These are phyloP conservation scores for Tulasnella sp. DNA, from an alignment of 768 basidiomycete genomes.

Conservation along the genomic window DNA sequence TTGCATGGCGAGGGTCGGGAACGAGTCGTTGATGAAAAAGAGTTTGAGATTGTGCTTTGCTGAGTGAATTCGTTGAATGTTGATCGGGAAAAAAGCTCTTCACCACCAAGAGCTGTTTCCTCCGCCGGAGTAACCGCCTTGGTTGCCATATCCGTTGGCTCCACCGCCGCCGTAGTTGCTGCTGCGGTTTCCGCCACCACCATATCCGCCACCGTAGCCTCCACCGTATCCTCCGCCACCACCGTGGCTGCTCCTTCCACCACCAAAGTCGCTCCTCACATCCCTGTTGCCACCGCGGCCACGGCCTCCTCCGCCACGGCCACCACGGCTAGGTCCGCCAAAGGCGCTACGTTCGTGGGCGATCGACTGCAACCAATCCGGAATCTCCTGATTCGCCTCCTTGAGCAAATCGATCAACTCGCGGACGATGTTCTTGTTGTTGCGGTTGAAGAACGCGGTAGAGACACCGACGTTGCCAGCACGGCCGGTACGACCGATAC, in stretches of 20 bases:
- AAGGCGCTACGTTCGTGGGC: conserved; percentile 57
- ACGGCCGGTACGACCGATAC: conserved; percentile 96
- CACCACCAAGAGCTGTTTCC: conserved; percentile 48
- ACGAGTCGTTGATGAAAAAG: neutral
- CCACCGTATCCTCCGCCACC: conserved; percentile 27
- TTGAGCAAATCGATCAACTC: conserved; percentile 90
- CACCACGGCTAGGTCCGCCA: conserved; percentile 50
- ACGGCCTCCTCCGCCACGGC: conserved; percentile 50
- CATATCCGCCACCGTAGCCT: conserved; percentile 29
- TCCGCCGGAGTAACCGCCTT: conserved; percentile 44
- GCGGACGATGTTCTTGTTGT: conserved; percentile 86
- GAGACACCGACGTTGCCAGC: conserved; percentile 95
- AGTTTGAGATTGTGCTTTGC: neutral
- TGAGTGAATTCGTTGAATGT: neutral
- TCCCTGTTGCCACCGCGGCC: conserved; percentile 54
- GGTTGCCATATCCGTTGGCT: conserved; percentile 39
- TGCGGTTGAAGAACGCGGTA: conserved; percentile 94
- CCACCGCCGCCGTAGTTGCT: conserved; percentile 38
- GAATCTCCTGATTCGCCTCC: conserved; percentile 95
- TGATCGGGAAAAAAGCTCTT: conserved; percentile 26
- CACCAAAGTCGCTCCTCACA: conserved; percentile 37
- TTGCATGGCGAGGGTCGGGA: neutral
- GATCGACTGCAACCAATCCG: conserved; percentile 83
- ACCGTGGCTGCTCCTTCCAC: conserved; percentile 28
- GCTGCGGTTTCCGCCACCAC: conserved; percentile 36